phyloP scores from a whole-genome alignment of 2,329 filamentous ascomycete species.

The Trichoderma sp. region DNA sequence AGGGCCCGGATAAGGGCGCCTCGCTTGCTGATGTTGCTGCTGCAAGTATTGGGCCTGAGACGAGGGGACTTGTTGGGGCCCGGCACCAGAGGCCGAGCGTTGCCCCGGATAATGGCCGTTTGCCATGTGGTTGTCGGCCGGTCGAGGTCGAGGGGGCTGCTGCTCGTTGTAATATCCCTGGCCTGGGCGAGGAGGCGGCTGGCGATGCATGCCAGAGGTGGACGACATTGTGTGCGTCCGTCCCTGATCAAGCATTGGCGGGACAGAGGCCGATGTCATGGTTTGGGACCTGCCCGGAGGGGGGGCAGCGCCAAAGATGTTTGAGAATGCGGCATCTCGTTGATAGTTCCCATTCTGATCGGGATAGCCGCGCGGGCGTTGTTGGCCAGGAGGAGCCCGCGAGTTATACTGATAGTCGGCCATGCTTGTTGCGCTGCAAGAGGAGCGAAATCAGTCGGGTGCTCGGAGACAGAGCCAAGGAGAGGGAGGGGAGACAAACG shows the following conservation, averaged over 20 bases:
- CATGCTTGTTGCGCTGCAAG: slow-evolving; percentile 45
- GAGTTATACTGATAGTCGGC: slow-evolving; percentile 61
- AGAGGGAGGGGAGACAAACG: slow-evolving; percentile 30
- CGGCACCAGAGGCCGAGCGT: slow-evolving; percentile 52
- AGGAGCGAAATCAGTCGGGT: slow-evolving; percentile 16
- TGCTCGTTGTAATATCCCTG: slow-evolving; percentile 43
- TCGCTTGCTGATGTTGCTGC: slow-evolving; percentile 48
- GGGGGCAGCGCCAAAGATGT: slow-evolving; percentile 88
- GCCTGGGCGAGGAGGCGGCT: slow-evolving; percentile 61
- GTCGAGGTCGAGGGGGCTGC: slow-evolving; percentile 36
- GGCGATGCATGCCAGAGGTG: slow-evolving; percentile 55
- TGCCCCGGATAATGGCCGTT: slow-evolving; percentile 58
- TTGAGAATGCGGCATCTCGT: slow-evolving; percentile 92
- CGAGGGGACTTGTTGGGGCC: slow-evolving; percentile 48
- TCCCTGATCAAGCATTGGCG: slow-evolving; percentile 58
- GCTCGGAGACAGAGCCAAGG: slow-evolving; percentile 4
- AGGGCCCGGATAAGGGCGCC: slow-evolving; percentile 51
- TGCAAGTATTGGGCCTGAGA: slow-evolving; percentile 51
- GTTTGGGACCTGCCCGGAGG: slow-evolving; percentile 90
- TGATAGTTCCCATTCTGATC: slow-evolving; percentile 59
- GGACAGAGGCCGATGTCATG: slow-evolving; percentile 78
- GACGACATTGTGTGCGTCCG: slow-evolving; percentile 80
- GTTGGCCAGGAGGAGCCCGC: slow-evolving; percentile 48
- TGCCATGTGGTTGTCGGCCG: slow-evolving; percentile 45
- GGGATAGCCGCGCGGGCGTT: slow-evolving; percentile 53